Base-by-base conservation (phyloP, 2,329 filamentous ascomycete species). In the Metarhizium rileyi region DNA sequence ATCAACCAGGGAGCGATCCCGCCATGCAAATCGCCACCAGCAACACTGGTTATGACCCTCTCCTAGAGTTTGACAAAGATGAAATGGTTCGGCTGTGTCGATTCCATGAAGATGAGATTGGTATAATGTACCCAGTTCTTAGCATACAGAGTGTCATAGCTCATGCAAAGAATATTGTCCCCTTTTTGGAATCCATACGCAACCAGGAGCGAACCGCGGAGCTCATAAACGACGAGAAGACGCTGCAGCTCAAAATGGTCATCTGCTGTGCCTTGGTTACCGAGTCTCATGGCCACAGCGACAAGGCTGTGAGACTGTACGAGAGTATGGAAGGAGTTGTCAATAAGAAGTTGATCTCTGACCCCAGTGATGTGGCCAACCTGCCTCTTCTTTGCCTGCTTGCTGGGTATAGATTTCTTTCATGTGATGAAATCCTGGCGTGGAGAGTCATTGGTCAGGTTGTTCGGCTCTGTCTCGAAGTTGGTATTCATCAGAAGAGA, bases 361-460 rank as follows among this genome's bases (percentile, higher is more conserved):
- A 80, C 22, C 66, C 69, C 7, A 70, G 70, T 44, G 68, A 74
- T 50, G 67, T 76, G 12, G 61, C 63, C 8, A 73, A 66, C 40
- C 63, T 81, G 20, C 74, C 77, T 0, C 68, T 80, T 18, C 59
- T 82, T 12, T 73, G 71, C 16, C 67, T 81, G 4, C 60, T 76
- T 49, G 75, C 75, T 6, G 77, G 76, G 22, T 96, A 90, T 65
- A 79, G 91, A 56, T 96, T 94, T 61, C 81, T 95, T 46, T 82
- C 81, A 36, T 90, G 91, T 57, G 87, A 95, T 55, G 90, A 96
- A 64, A 77, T 86, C 3, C 76, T 93, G 47, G 86, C 89, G 0
- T 96, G 91, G 84, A 81, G 90, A 12, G 76, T 93, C 42, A 90
- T 94, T 62, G 90, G 90, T 1, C 77, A 94, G 53, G 86, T 90